Conservation (phyloP, 2,329 filamentous ascomycete genomes). For the Ascomycota sp. region DNA sequence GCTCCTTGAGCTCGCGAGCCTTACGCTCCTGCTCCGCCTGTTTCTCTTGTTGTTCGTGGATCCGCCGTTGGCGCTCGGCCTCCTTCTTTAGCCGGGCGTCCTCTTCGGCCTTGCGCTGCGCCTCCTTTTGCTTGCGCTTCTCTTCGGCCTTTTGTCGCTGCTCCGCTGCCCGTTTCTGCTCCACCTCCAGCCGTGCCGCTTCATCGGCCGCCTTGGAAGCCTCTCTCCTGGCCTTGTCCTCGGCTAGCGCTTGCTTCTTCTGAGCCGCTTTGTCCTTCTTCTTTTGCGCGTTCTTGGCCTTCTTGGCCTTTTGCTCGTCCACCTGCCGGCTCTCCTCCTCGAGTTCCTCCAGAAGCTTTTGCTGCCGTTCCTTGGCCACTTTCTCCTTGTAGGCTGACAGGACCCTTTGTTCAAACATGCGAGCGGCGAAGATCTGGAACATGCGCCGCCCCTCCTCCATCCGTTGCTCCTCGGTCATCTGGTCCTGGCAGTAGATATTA, state of each 20-base stretch:
- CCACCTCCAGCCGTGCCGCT: constrained; percentile 51
- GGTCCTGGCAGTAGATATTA: constrained; percentile 46
- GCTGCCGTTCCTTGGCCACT: constrained; percentile 78
- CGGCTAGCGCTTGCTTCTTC: constrained; percentile 75
- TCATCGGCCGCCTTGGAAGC: constrained; percentile 82
- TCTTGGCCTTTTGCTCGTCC: constrained; percentile 72
- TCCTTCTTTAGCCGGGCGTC: constrained; percentile 75
- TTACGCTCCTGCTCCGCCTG: constrained; percentile 76
- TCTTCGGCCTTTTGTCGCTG: constrained; percentile 69
- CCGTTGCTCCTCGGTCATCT: constrained; percentile 93
- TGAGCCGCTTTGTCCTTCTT: constrained; percentile 83
- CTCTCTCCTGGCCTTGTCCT: constrained; percentile 73
- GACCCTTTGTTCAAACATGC: constrained; percentile 97
- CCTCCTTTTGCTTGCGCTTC: constrained; percentile 77
- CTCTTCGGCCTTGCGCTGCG: constrained; percentile 74
- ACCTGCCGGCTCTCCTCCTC: constrained; percentile 65
- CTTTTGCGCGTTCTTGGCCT: constrained; percentile 82
- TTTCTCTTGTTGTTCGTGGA: constrained; percentile 68
- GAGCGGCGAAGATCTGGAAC: constrained; percentile 98
- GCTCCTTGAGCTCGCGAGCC: constrained; percentile 35
- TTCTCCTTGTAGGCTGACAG: constrained; percentile 96
- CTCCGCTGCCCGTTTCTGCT: constrained; percentile 64
- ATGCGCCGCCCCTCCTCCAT: constrained; percentile 97
- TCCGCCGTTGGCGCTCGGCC: constrained; percentile 57
- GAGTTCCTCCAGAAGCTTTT: constrained; percentile 76